These are phyloP conservation scores for Hemerocallis citrina DNA, from an alignment of 106 monocot genomes.

Conservation along the genomic window DNA sequence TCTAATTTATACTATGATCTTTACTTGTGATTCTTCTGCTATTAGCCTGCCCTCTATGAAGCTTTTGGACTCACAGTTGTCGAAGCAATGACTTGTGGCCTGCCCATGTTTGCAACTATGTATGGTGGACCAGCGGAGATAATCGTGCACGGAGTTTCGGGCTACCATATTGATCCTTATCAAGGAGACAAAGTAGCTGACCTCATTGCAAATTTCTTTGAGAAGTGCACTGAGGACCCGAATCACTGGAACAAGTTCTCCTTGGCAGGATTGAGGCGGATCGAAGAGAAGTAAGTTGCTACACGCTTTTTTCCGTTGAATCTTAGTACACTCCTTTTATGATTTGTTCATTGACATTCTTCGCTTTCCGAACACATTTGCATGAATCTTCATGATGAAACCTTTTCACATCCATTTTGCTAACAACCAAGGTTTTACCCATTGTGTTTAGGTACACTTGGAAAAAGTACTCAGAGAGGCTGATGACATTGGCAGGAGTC, in stretches of 20 bases:
- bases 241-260: constrained; percentile 56
- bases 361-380: too few species aligned
- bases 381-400: too few species aligned
- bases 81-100: constrained; percentile 71
- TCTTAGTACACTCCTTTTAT: background rate
- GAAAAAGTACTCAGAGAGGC: constrained; percentile 72
- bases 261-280: constrained; percentile 38
- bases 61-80: constrained; percentile 74
- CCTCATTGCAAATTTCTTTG: constrained; percentile 47
- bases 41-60: constrained; percentile 68
- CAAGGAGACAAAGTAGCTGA: constrained; percentile 17
- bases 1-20: background rate
- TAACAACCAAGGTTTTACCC: too few species aligned
- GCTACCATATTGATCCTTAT: constrained; percentile 38
- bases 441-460: constrained; percentile 55
- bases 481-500: constrained; percentile 69
- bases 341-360: too few species aligned
- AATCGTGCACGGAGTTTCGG: constrained; percentile 56
- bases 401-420: too few species aligned
- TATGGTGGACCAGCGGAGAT: constrained; percentile 53
- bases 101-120: constrained; percentile 63
- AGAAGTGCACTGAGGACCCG: constrained; percentile 46
- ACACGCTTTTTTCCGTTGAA: background rate
- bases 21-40: too few species aligned
- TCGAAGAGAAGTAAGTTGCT: constrained; percentile 52